Base-by-base conservation (phyloP, 169 alveolate genomes). In the Perkinsus olseni region DNA sequence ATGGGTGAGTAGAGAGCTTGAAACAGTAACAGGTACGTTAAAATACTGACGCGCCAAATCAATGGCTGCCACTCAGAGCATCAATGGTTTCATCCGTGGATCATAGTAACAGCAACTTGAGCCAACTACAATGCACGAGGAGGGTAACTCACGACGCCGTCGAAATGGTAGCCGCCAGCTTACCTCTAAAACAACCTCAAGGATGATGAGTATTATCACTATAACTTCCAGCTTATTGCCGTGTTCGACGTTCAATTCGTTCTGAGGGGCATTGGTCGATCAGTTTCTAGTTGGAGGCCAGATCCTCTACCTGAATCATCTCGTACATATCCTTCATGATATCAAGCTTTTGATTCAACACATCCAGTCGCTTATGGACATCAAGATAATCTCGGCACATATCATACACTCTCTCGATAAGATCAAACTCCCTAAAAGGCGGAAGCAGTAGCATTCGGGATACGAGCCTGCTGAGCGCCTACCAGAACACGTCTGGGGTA, bases 301-400 rank as follows among this genome's bases (percentile, higher is more conserved):
- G 48, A 20, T 6, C 74, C 74, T 17, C 92, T 38, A 38, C 50
- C 21, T 91, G 92, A 20, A 91, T 38, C 92, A 91, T 91, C 92
- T 91, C 92, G 74, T 91, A 91, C 74, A 91, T 38, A 6, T 91
- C 92, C 92, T 91, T 91, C 74, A 91, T 91, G 37, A 91, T 91
- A 38, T 91, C 92, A 31, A 91, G 48, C 36, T 40, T n/a, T 40
- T 91, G 92, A 38, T 91, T 91, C 17, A 91, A 28, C 38, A 91
- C 50, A 34, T 34, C 38, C 38, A 91, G 38, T 91, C 82, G 10
- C 31, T 38, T 28, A 91, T 24, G 39, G 20, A 91, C 38, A 91
- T 91, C 92, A 62, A 91, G 92, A 38, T 91, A 91, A 6, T 91
- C 50, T 11, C 92, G 92, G 92, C 92, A 91, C 74, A 38, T 91